Base-by-base conservation (phyloP, 208 protist species). In the Wallacemonas sp. region DNA sequence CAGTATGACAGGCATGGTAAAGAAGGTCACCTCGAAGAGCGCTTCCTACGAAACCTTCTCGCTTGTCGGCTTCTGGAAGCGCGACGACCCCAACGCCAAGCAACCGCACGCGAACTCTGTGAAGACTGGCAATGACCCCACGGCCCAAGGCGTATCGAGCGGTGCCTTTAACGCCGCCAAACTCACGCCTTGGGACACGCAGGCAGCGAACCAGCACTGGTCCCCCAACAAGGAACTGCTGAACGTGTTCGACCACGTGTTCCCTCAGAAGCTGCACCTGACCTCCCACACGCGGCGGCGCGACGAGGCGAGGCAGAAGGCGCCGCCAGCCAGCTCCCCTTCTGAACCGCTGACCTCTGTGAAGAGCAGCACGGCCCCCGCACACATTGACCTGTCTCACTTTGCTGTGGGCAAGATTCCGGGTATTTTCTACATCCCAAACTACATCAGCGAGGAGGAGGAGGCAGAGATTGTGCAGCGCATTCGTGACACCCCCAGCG, bases 361-460 rank as follows among this genome's bases (percentile, higher is more conserved):
- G 73, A 63, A 5, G 33, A 53, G 26, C n/a, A 5, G 26, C 5
- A 6, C 13, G 34, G 3, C 37, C 24, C 57, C 62, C 2, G 37
- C 41, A 32, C 90, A 95, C 64, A 10, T 96, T 1, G 69, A 91
- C 39, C 74, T 96, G 3, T 72, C 67, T 6, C 54, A 55, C 36
- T 96, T 89, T 68, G 67, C 68, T 1, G 85, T 94, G 10, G 86
- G 88, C 37, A 66, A 50, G 36, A 63, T 96, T 37, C 73, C 83
- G 8, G 73, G 71, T 45, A 69, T 97, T 26, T 94, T 90, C 67
- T 97, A 97, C 66, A 93, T 97, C 62, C 87, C 86, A 1, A 68
- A 97, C 74, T 97, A 93, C 75, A 78, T 95, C 46, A 85, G 76
- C 17, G 69, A 58, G 41, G 72, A 78, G 30, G 93, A 97, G 68